These are phyloP conservation scores for Ophiostoma montium DNA, from an alignment of 2,329 filamentous ascomycete species.

Conservation along the genomic window DNA sequence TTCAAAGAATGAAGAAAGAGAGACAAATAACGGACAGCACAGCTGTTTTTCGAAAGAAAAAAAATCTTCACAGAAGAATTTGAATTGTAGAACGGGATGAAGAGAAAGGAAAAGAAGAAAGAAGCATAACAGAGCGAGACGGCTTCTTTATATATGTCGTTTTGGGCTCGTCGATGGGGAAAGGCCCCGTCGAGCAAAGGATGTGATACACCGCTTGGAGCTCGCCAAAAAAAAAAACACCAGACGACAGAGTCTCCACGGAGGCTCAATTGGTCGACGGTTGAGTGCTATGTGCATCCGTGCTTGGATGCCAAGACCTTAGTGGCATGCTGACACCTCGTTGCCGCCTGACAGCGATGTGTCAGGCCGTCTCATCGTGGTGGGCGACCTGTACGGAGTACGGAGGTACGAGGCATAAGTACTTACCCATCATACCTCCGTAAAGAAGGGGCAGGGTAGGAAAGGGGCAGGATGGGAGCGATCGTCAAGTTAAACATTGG, in stretches of 20 bases:
- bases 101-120: conserved; percentile 1
- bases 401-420: too few relatives aligned
- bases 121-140: neutral
- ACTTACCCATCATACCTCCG: too few relatives aligned
- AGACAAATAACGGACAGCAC: conserved; percentile 10
- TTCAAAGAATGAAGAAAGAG: neutral
- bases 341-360: conserved; percentile 6
- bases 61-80: conserved; percentile 11
- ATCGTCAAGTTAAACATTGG: too few relatives aligned
- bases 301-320: conserved; percentile 11
- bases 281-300: conserved; percentile 7
- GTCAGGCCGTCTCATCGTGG: conserved; percentile 8
- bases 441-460: too few relatives aligned
- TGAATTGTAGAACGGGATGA: conserved; percentile 1
- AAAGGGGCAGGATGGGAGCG: neutral
- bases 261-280: neutral
- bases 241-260: neutral
- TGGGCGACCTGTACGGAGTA: neutral
- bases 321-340: neutral
- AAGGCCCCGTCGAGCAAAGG: neutral
- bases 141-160: conserved; percentile 2
- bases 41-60: conserved; percentile 9
- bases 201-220: neutral
- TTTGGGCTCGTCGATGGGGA: too few relatives aligned
- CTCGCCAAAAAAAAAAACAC: neutral